Base-by-base conservation (phyloP, 345 rosid species). In the Cardamine chenopodiifolia region DNA sequence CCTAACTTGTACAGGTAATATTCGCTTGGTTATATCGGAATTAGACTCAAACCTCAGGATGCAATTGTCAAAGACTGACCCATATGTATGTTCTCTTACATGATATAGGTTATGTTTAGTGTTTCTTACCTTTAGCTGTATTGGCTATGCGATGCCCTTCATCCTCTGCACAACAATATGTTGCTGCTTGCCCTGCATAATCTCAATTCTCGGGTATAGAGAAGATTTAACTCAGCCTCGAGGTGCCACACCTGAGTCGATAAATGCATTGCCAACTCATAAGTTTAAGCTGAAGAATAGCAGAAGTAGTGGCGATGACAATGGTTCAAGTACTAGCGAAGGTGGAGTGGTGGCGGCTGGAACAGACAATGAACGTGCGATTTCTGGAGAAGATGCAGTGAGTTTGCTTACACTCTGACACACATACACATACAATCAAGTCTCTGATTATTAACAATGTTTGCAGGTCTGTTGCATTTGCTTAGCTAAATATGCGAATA, bases 141-240 rank as follows among this genome's bases (percentile, higher is more conserved):
- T 95, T 18, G 99, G 99, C 69, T 95, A 95, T 23, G 99, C 99
- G 0, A 92, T 95, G 97, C 99, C 99, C 53, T 92, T 95, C 81
- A 95, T 92, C 77, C 86, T 95, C 53, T 95, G 99, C 74, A 96
- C 98, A 28, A 92, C 98, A 11, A 88, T 95, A 73, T 95, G 99
- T 81, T 95, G 98, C 78, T 95, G 99, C 79, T 83, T 95, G 77
- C 99, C 98, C 5, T 92, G 98, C 75, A 90, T 95, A 62, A 90
- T 95, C 65, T 95, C 98, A 4, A 66, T 92, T 58, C 96, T 95
- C 74, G 99, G 98, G 52, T 88, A 86, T 75, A 83, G 98, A 84
- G 99, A 95, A 82, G 98, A 95, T 73, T 79, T 88, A 44, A 71
- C 91, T 31, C 96, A 88, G 75, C 85, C 96, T 48, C 83, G 91